Base-by-base conservation (phyloP, 1,284 basidiomycete genomes). In the Fomitopsis palustris region DNA sequence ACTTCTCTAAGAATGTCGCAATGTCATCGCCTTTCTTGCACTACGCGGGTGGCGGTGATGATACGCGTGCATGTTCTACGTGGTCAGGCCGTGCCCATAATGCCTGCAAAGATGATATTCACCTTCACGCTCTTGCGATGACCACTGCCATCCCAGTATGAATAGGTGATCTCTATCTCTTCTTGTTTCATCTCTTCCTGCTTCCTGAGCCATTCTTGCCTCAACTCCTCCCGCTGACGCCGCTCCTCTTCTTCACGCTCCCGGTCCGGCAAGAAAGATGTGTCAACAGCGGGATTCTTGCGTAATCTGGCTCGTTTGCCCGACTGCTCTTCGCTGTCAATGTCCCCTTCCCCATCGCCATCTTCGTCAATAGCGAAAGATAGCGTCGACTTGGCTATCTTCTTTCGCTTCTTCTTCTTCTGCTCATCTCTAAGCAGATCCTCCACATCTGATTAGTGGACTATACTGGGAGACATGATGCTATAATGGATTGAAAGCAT, bases 1-100 rank as follows among this genome's bases (percentile, higher is more conserved):
- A 96, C 72, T 95, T 98, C 71, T 96, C 93, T 60, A 99, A 79
- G 74, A 99, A 98, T 6, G 78, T 80, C 2, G 87, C 87, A 59
- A 99, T 88, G 53, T 88, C 86, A 69, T 99, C 96, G n/a, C 96
- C 96, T 74, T 99, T 99, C 80, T 94, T 97, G 76, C 95, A 98
- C 94, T 97, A 70, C 27, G 53, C 53, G 38, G 37, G 55, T 27
- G 42, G 58, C 37, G 61, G 38, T 35, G 38, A 51, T 55, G 57
- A 59, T 45, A 60, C 62, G 53, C 56, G 53, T 67, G 62, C 63
- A 65, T 65, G 62, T 47, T 61, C 69, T 72, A 59, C 39, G 68
- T 70, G 67, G 58, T 70, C 61, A 72, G 71, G 65, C 66, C 55
- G 51, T 58, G 49, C 37, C 45, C 53, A 19, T 9, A 31, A 39